These are phyloP conservation scores for Cutaneotrichosporon cavernicola DNA, from an alignment of 1,284 basidiomycete species.

Conservation along the genomic window DNA sequence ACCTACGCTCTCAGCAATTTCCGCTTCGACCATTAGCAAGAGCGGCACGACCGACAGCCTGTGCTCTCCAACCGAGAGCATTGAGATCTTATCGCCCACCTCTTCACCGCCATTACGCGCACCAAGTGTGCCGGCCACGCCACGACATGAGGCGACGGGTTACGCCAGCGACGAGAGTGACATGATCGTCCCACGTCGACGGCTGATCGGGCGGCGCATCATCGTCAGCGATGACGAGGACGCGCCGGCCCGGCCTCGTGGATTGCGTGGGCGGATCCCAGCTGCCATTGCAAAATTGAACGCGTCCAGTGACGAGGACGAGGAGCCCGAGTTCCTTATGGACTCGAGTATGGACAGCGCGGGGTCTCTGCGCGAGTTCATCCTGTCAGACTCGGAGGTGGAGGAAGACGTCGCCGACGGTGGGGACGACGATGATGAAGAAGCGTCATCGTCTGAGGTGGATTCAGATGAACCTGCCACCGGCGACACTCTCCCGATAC, in stretches of 20 bases:
- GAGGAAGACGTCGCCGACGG: slow-evolving; percentile 8
- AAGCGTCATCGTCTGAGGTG: neutral
- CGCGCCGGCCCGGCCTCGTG: neutral
- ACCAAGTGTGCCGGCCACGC: slow-evolving; percentile 10
- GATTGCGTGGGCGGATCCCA: slow-evolving; percentile 8
- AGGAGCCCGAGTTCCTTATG: slow-evolving; percentile 8
- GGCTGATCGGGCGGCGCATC: neutral
- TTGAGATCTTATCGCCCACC: slow-evolving; percentile 6
- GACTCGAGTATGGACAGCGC: slow-evolving; percentile 11
- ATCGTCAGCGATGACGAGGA: slow-evolving; percentile 18
- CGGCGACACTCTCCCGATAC: neutral
- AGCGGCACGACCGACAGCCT: slow-evolving; percentile 2
- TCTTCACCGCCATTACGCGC: slow-evolving; percentile 3
- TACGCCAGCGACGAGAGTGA: slow-evolving; percentile 16
- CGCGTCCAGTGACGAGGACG: slow-evolving; percentile 3
- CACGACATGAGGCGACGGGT: slow-evolving; percentile 7
- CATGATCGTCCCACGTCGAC: slow-evolving; percentile 3
- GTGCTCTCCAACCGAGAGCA: neutral
- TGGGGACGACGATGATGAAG: slow-evolving; percentile 14
- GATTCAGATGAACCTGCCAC: neutral
- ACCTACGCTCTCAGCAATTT: neutral
- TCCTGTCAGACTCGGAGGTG: slow-evolving; percentile 7
- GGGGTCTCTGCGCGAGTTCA: slow-evolving; percentile 8
- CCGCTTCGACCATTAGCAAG: neutral
- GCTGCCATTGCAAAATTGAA: slow-evolving; percentile 13